These are phyloP conservation scores for Zygosaccharomyces kombuchaensis DNA, from an alignment of 805 yeast species.

Conservation along the genomic window DNA sequence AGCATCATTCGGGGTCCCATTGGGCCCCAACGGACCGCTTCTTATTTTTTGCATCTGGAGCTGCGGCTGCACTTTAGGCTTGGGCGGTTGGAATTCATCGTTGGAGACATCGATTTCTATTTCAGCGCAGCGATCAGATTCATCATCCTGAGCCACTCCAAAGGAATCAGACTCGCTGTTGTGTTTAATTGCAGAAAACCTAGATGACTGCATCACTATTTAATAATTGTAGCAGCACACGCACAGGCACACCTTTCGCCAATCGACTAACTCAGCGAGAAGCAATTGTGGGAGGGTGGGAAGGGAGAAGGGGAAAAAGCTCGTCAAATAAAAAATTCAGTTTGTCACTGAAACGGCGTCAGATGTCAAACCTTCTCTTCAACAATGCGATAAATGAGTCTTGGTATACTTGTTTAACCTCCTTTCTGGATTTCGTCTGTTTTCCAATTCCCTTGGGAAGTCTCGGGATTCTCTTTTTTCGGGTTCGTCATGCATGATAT, in stretches of 20 bases:
- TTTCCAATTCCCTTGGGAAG: not conserved
- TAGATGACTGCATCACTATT: constrained; percentile 1
- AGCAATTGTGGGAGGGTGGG: not conserved
- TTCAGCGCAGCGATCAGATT: constrained; percentile 2
- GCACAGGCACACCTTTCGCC: not conserved
- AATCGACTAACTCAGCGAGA: not conserved
- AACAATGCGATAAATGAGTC: not conserved
- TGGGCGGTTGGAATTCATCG: constrained; percentile 2
- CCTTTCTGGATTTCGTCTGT: not conserved
- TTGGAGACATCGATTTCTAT: constrained; percentile 4
- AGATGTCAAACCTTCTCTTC: not conserved
- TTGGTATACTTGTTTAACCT: not conserved
- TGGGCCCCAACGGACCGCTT: not conserved
- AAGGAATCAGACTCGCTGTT: not conserved
- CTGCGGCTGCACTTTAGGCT: constrained; percentile 1
- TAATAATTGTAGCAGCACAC: not conserved
- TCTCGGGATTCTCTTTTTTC: no score
- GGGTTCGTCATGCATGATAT: no score
- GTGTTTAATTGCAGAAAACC: not conserved
- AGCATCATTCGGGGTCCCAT: constrained; percentile 7
- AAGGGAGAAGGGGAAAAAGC: not conserved
- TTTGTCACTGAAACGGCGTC: not conserved
- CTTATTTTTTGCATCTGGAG: constrained; percentile 1
- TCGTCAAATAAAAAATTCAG: not conserved
- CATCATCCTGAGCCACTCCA: not conserved